Conservation (phyloP, 495 filamentous ascomycete species). For the Annulohypoxylon maeteangense region DNA sequence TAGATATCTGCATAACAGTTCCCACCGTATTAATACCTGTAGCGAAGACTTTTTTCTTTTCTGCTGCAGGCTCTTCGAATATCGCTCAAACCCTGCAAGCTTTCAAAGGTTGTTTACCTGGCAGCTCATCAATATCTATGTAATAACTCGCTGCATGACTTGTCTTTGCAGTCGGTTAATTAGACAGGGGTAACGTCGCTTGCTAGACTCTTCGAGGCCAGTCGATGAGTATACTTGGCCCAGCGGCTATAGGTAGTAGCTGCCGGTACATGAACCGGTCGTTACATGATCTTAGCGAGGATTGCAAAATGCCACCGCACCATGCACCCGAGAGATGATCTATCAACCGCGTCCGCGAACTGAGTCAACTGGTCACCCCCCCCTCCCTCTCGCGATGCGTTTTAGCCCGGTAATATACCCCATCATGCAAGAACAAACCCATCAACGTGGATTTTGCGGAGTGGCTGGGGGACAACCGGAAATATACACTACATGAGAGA, state of each 20-base stretch:
- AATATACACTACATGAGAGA: constrained; percentile 13
- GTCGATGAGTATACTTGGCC: constrained; percentile 11
- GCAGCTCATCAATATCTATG: neutral
- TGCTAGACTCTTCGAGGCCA: neutral
- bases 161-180: constrained; percentile 15
- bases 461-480: constrained; percentile 13
- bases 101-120: constrained; percentile 1
- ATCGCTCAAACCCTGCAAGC: neutral
- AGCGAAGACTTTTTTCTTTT: constrained; percentile 3
- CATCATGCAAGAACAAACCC: constrained; percentile 1
- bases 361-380: neutral
- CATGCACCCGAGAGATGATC: constrained; percentile 24
- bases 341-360: constrained; percentile 14
- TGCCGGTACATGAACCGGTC: constrained; percentile 23
- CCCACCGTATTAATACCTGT: neutral
- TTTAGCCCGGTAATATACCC: constrained; percentile 20
- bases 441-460: constrained; percentile 19
- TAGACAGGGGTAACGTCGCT: constrained; percentile 7
- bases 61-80: neutral
- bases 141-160: constrained; percentile 5
- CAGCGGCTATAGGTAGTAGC: constrained; percentile 9
- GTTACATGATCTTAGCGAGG: constrained; percentile 26
- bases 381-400: neutral
- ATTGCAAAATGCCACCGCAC: constrained; percentile 9
- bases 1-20: neutral